phyloP scores from a whole-genome alignment of 1,284 basidiomycete genomes.

The Sphagnurus paluster region DNA sequence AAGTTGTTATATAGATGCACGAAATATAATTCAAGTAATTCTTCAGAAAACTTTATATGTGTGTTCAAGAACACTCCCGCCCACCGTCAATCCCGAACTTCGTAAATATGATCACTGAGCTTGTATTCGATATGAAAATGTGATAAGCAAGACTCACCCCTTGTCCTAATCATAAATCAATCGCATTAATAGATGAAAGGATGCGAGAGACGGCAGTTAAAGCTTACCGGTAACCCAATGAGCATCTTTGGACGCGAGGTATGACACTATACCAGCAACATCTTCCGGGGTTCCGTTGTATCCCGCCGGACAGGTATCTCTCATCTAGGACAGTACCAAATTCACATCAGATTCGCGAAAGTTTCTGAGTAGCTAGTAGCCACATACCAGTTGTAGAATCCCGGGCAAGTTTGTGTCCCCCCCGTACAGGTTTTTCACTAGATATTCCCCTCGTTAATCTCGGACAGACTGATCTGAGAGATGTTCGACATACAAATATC shows the following conservation, averaged over 20 bases:
- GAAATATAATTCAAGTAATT: too few relatives aligned
- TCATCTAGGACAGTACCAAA: neutral
- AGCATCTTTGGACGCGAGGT: constrained; percentile 16
- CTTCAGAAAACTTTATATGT: too few relatives aligned
- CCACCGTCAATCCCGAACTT: too few relatives aligned
- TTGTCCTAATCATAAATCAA: neutral
- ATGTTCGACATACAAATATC: constrained; percentile 8
- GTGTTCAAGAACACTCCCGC: too few relatives aligned
- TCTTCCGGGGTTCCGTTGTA: constrained; percentile 17
- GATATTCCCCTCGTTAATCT: neutral
- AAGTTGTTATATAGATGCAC: too few relatives aligned
- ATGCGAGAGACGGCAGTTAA: neutral
- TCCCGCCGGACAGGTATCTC: constrained; percentile 10
- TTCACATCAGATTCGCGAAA: neutral
- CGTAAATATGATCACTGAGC: too few relatives aligned
- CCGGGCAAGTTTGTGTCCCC: neutral
- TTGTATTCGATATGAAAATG: too few relatives aligned
- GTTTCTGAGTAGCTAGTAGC: too few relatives aligned
- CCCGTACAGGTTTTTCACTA: neutral
- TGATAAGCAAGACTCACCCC: too few relatives aligned
- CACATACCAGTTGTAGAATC: neutral
- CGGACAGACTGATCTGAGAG: neutral
- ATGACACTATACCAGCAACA: constrained; percentile 23
- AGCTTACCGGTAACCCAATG: constrained; percentile 13
- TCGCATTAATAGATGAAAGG: neutral